phyloP scores from a whole-genome alignment of 805 yeast species.

The Candida boleticola region DNA sequence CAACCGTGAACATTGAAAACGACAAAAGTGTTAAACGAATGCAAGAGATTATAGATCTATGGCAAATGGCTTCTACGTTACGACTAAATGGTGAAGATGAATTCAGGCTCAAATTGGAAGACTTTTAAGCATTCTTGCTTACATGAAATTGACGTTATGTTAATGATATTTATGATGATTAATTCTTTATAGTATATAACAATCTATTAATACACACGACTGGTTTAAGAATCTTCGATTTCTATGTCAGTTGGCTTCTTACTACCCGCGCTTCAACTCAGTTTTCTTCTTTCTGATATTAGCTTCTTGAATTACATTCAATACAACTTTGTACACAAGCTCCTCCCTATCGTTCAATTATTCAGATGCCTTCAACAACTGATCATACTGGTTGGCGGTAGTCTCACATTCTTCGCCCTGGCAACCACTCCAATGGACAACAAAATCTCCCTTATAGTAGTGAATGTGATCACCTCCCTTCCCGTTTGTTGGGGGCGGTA shows the following conservation, averaged over 20 bases:
- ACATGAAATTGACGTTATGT: no score
- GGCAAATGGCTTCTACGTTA: constrained; percentile 19
- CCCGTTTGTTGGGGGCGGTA: constrained; percentile 15
- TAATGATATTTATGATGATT: no score
- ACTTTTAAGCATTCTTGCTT: no score
- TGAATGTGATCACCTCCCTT: constrained; percentile 45
- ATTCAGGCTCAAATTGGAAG: not conserved
- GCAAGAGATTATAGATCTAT: constrained; percentile 29
- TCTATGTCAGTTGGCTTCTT: no score
- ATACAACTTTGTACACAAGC: no score
- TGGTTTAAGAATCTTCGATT: no score
- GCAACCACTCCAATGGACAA: constrained; percentile 62
- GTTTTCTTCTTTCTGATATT: no score
- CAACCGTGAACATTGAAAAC: constrained; percentile 65
- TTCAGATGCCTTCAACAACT: constrained; percentile 8
- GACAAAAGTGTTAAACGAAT: constrained; percentile 23
- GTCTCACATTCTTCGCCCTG: constrained; percentile 50
- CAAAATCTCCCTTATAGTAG: constrained; percentile 66
- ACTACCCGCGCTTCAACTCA: no score
- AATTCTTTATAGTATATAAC: no score
- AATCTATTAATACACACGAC: no score
- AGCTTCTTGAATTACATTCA: no score
- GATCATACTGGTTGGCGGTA: constrained; percentile 33
- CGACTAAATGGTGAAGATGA: not conserved
- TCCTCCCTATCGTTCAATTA: no score